These are phyloP conservation scores for Sarocladium oryzae DNA, from an alignment of 2,329 filamentous ascomycete genomes.

Conservation along the genomic window DNA sequence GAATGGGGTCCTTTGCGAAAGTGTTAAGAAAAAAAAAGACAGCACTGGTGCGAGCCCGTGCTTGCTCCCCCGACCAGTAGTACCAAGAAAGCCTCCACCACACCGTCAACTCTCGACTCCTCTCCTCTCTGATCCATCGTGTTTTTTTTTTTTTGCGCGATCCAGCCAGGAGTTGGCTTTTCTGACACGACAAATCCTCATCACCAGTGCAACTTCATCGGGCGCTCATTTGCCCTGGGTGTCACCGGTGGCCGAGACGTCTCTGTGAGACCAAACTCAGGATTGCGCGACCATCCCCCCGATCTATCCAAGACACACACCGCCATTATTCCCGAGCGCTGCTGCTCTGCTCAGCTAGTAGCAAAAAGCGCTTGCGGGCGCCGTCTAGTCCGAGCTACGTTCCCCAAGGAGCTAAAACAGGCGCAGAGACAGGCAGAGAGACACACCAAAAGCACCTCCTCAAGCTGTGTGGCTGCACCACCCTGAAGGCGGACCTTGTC, in stretches of 20 bases:
- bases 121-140: neutral
- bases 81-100: too few relatives aligned
- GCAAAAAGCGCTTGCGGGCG: neutral
- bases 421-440: too few relatives aligned
- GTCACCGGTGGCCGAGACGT: neutral
- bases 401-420: slow-evolving; percentile 2
- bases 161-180: neutral
- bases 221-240: neutral
- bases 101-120: slow-evolving; percentile 3
- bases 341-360: neutral
- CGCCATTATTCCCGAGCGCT: slow-evolving; percentile 7
- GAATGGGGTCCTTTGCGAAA: neutral
- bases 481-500: neutral
- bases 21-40: neutral
- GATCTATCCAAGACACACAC: slow-evolving; percentile 2
- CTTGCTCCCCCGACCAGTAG: neutral
- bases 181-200: neutral
- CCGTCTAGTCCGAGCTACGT: slow-evolving; percentile 1
- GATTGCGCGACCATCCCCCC: neutral
- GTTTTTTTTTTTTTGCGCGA: too few relatives aligned
- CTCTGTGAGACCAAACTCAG: neutral
- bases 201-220: neutral
- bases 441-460: slow-evolving; percentile 4
- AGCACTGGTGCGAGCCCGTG: too few relatives aligned
- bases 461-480: neutral